phyloP scores from a whole-genome alignment of 768 basidiomycete genomes.

The Phlebiopsis gigantea region DNA sequence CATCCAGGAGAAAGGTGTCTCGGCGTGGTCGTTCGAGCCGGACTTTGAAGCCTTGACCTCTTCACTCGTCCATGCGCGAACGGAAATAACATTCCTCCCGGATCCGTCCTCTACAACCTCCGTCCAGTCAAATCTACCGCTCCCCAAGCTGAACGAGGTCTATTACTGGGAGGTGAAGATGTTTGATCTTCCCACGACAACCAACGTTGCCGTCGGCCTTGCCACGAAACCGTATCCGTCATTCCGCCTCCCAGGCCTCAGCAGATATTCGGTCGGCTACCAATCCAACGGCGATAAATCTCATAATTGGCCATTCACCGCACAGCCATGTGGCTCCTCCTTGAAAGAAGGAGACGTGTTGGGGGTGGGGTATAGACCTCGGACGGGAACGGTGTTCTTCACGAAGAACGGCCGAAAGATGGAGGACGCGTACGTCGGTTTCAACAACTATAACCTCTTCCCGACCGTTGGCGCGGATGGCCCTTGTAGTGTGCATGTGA shows the following conservation, averaged over 20 bases:
- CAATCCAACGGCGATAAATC: conserved; percentile 96
- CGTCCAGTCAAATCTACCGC: conserved; percentile 93
- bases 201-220: conserved; percentile 86
- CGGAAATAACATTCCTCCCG: conserved; percentile 97
- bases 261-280: conserved; percentile 87
- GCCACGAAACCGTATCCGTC: conserved; percentile 97
- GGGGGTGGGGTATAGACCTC: conserved; percentile 92
- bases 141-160: conserved; percentile 97
- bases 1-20: conserved; percentile 99
- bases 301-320: conserved; percentile 93
- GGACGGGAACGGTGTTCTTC: conserved; percentile 98
- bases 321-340: conserved; percentile 72
- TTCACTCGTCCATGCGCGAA: conserved; percentile 89
- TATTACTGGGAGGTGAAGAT: conserved; percentile 99
- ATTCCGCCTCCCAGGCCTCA: conserved; percentile 86
- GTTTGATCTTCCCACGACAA: conserved; percentile 89
- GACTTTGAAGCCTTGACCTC: conserved; percentile 95
- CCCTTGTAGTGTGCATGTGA: conserved; percentile 94
- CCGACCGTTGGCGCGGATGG: conserved; percentile 96
- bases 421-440: conserved; percentile 91
- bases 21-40: conserved; percentile 98
- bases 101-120: conserved; percentile 91
- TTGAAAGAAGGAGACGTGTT: conserved; percentile 94
- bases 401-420: conserved; percentile 96
- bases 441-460: conserved; percentile 91